Evolutionary conservation across 139 green algal species (phyloP).

Genomic region (Micractinium conductrix): DNA sequence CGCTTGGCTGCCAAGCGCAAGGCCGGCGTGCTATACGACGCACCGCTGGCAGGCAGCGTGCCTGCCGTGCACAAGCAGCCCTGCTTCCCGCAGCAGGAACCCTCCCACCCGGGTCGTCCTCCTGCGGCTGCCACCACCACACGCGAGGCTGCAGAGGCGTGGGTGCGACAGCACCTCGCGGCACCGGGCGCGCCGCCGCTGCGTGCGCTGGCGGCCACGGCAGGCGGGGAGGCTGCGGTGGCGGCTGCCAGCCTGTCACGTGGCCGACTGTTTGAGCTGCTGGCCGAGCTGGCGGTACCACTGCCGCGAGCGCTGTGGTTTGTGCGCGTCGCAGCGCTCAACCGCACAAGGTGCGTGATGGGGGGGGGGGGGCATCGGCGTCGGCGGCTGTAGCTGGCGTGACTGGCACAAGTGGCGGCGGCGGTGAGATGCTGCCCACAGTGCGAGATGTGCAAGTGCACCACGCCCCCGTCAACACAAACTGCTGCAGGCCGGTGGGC

Average conservation of each 20-base stretch:
- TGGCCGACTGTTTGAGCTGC: conserved; percentile 18
- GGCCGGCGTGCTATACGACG: conserved; percentile 7
- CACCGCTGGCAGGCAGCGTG: background rate
- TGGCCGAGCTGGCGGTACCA: conserved; percentile 33
- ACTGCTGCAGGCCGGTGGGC: conserved; percentile 12
- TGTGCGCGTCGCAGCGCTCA: conserved; percentile 35
- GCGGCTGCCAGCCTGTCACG: conserved; percentile 9
- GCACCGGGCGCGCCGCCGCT: conserved; percentile 3
- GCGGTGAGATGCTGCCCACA: too few species aligned
- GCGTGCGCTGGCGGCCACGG: background rate
- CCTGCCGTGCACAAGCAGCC: background rate
- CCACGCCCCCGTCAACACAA: too few species aligned
- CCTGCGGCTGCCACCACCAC: too few species aligned
- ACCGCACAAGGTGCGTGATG: conserved; percentile 22
- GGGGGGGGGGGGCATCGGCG: too few species aligned
- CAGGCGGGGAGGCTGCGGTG: background rate
- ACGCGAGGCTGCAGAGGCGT: conserved; percentile 3
- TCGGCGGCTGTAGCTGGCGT: too few species aligned
- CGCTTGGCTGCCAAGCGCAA: conserved; percentile 20
- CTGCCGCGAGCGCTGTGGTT: conserved; percentile 49
- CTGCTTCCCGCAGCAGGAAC: conserved; percentile 18
- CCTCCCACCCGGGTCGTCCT: too few species aligned
- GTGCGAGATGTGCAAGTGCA: too few species aligned
- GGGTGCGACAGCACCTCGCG: conserved; percentile 21
- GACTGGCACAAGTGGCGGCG: too few species aligned